phyloP scores from a whole-genome alignment of 2,329 filamentous ascomycete species.

The Akanthomyces muscarius region DNA sequence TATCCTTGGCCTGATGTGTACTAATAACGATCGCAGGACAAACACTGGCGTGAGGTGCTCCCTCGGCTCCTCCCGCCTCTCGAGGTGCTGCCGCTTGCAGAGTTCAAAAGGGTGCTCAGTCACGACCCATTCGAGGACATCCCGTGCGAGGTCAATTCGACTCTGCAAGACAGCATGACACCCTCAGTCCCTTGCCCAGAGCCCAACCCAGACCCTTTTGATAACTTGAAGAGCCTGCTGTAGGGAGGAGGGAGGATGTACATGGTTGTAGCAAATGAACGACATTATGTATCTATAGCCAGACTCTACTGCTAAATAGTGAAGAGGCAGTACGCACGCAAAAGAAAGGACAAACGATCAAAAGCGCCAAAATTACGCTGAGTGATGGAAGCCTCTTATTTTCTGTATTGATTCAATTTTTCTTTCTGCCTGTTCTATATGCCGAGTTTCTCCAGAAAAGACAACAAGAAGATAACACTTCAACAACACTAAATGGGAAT shows the following conservation, averaged over 20 bases:
- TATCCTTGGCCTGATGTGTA: background rate
- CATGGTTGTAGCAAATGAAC: background rate
- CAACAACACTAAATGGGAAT: slow-evolving; percentile 11
- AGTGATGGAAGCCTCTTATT: background rate
- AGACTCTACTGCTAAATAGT: background rate
- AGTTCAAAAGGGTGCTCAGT: background rate
- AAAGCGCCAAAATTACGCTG: background rate
- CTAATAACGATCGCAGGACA: background rate
- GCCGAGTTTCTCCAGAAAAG: slow-evolving; percentile 13
- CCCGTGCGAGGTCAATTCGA: background rate
- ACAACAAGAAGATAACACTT: background rate
- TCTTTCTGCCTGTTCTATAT: slow-evolving; percentile 12
- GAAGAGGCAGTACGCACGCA: background rate
- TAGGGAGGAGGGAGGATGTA: background rate
- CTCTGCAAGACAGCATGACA: background rate
- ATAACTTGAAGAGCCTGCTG: background rate
- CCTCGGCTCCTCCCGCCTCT: too few species aligned
- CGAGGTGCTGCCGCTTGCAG: background rate
- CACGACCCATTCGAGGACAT: background rate
- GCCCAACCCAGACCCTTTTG: background rate
- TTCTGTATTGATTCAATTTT: background rate
- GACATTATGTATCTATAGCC: background rate
- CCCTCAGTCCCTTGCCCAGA: too few species aligned
- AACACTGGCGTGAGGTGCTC: background rate
- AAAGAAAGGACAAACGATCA: background rate